Percentiles rank a stretch among this genome's conserved stretches.
phyloP scores from a whole-genome alignment of 1,284 basidiomycete species.

The Waitea zeae region DNA sequence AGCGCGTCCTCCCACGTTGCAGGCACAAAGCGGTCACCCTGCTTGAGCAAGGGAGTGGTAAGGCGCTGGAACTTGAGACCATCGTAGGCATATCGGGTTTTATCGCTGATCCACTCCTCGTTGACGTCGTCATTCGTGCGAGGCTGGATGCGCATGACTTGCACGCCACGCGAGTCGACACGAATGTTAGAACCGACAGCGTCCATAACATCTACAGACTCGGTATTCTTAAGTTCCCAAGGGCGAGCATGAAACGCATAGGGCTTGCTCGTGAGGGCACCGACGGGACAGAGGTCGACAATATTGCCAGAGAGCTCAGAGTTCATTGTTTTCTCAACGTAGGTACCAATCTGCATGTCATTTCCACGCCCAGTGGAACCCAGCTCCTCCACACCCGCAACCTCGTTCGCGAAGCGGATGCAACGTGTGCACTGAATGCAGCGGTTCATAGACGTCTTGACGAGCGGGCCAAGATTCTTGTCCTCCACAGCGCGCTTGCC shows the following conservation, averaged over 20 bases:
- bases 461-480: constrained; percentile 95
- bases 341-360: constrained; percentile 97
- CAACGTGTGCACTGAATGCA: constrained; percentile 99
- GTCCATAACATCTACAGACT: constrained; percentile 95
- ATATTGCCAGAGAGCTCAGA: constrained; percentile 97
- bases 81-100: constrained; percentile 94
- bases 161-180: constrained; percentile 87
- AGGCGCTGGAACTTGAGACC: constrained; percentile 93
- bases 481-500: constrained; percentile 98
- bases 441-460: constrained; percentile 99
- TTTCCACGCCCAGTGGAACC: constrained; percentile 97
- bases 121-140: constrained; percentile 96
- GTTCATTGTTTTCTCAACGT: constrained; percentile 95
- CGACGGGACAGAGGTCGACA: constrained; percentile 93
- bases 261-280: constrained; percentile 95
- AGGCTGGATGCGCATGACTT: constrained; percentile 96
- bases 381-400: constrained; percentile 95
- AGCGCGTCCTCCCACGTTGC: constrained; percentile 92
- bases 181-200: constrained; percentile 98
- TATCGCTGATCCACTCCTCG: constrained; percentile 99
- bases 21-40: constrained; percentile 84
- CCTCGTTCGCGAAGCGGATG: constrained; percentile 97
- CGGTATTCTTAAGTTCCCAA: constrained; percentile 98
- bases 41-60: constrained; percentile 82
- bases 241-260: constrained; percentile 95